Base-by-base conservation (phyloP, 2,329 filamentous ascomycete genomes). In the Penicillium sp. region DNA sequence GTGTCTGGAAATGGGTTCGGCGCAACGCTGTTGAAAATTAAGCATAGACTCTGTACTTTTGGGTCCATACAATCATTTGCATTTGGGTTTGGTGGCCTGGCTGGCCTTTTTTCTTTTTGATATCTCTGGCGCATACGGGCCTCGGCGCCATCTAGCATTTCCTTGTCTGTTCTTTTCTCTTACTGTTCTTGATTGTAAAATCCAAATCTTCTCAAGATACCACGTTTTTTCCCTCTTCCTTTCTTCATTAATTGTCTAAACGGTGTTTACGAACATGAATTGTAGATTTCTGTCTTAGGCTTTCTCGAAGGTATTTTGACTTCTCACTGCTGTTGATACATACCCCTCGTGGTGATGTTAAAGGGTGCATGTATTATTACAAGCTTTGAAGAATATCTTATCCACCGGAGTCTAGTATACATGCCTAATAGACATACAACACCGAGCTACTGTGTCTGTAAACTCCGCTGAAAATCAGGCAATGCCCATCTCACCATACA, bases 31-130 rank as follows among this genome's bases (percentile, higher is more conserved):
- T 43, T 54, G 37, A 42, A 54, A 43, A 55, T 50, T 37, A 29
- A 29, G 31, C 45, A 55, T 55, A 49, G 45, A 49, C 52, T 50
- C n/a, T 50, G 52, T 43, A 50, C 31, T 43, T 50, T 43, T 42
- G 45, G 52, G 38, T 29, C 18, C 38, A 29, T 44, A 42, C 46
- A 37, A 43, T 55, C 31, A 55, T 50, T 54, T 55, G 52, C 52
- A 55, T 55, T 44, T 50, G 45, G 45, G 45, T 40, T 29, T n/a
- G 50, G 50, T 38, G 38, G 38, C 29, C 29, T 6, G 32, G 42
- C 3, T 43, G 38, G 45, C n/a, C 38, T 35, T 24, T 43, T 10
- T 18, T 10, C 13, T 50, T 42, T 54, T 29, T n/a, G 46, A 50
- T 49, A 37, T 49, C 39, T 48, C 43, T 50, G 46, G 52, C 46